phyloP scores from a whole-genome alignment of 345 rosid genomes.

The Gossypioides kirkii region DNA sequence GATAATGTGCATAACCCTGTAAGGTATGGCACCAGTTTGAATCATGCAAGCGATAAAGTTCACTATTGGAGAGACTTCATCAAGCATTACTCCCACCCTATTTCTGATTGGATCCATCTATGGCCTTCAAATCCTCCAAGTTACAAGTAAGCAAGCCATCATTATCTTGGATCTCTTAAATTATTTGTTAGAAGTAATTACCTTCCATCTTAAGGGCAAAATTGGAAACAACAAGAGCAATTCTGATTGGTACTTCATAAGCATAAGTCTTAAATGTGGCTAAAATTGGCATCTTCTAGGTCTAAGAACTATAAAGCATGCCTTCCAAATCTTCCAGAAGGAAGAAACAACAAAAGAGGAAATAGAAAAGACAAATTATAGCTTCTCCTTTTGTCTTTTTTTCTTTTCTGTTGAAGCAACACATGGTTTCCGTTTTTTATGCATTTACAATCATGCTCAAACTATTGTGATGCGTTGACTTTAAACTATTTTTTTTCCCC shows the following conservation, averaged over 20 bases:
- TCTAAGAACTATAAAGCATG: conserved; percentile 5
- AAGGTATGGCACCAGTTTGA: conserved; percentile 59
- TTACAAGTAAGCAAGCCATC: conserved; percentile 47
- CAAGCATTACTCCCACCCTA: conserved; percentile 57
- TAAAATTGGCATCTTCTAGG: neutral
- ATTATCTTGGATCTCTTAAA: neutral
- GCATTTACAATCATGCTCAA: neutral
- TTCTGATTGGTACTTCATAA: neutral
- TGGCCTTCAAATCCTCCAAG: conserved; percentile 65
- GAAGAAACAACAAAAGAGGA: conserved; percentile 9
- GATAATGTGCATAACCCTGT: conserved; percentile 46
- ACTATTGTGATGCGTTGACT: neutral
- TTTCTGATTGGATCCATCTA: conserved; percentile 49
- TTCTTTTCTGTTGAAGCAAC: neutral
- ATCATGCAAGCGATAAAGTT: conserved; percentile 44
- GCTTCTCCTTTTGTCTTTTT: neutral
- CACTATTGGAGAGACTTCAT: conserved; percentile 66
- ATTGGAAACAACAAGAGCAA: neutral
- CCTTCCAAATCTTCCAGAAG: neutral
- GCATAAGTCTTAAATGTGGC: neutral
- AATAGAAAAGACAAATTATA: neutral
- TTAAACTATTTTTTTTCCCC: neutral
- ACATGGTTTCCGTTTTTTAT: neutral
- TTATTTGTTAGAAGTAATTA: neutral
- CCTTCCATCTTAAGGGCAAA: neutral